phyloP scores from a whole-genome alignment of 1,139 yeast species.

The Debaryomyces sp. region DNA sequence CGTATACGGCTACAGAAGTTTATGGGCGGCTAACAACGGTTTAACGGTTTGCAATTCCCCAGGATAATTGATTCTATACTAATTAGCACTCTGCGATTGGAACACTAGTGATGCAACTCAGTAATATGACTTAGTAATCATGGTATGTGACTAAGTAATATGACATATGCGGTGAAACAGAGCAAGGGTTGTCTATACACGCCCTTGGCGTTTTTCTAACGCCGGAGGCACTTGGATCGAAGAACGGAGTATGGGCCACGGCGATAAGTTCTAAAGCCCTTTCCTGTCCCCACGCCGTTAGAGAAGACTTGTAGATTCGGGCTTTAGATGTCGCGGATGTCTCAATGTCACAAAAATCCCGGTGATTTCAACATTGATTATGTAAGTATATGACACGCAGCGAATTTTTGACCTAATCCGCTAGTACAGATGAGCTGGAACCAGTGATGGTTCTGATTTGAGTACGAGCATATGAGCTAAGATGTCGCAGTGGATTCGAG shows the following conservation, averaged over 20 bases:
- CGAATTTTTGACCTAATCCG: neutral
- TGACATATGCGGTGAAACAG: neutral
- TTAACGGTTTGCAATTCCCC: neutral
- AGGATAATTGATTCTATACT: neutral
- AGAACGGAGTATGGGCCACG: neutral
- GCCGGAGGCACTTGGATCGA: neutral
- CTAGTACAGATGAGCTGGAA: neutral
- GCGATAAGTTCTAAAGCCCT: neutral
- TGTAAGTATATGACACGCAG: neutral
- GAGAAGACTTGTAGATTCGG: neutral
- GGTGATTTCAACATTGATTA: neutral
- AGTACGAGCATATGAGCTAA: neutral
- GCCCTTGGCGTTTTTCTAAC: neutral
- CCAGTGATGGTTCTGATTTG: neutral
- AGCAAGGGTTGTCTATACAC: neutral
- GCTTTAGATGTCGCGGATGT: neutral
- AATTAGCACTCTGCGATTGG: neutral
- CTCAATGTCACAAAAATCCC: neutral
- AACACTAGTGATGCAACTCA: neutral
- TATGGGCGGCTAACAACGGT: neutral
- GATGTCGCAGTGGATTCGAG: constrained; percentile 57
- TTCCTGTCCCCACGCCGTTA: neutral
- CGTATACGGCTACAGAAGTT: neutral
- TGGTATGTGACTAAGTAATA: no score
- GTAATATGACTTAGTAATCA: no score